These are phyloP conservation scores for Aquilaria sinensis DNA, from an alignment of 345 rosid species.

Conservation along the genomic window DNA sequence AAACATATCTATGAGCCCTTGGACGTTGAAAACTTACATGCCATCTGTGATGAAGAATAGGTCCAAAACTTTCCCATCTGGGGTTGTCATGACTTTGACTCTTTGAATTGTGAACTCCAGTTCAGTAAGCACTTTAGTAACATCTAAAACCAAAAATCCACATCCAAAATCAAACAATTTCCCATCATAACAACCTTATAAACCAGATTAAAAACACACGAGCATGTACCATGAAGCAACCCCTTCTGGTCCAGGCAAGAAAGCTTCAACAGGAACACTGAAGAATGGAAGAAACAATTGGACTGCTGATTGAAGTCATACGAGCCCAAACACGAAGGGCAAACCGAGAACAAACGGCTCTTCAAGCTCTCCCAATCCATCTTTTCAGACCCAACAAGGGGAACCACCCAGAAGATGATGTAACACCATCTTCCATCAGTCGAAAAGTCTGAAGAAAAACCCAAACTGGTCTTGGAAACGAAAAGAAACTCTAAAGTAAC, in stretches of 20 bases:
- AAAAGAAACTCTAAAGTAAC: background rate
- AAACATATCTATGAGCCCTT: too few relatives aligned
- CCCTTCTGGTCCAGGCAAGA: constrained; percentile 51
- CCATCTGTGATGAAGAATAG: constrained; percentile 66
- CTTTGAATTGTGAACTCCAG: constrained; percentile 65
- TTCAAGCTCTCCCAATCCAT: constrained; percentile 62
- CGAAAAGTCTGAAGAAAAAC: constrained; percentile 46
- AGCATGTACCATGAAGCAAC: constrained; percentile 46
- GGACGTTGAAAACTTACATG: constrained; percentile 26
- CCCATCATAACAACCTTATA: background rate
- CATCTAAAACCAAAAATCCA: constrained; percentile 31
- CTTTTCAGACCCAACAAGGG: constrained; percentile 20
- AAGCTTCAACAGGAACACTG: constrained; percentile 55
- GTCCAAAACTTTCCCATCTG: constrained; percentile 64
- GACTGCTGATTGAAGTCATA: constrained; percentile 32
- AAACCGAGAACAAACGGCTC: constrained; percentile 43
- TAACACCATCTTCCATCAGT: constrained; percentile 86
- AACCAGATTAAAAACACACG: too few relatives aligned
- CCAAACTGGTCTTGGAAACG: background rate
- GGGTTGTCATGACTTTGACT: constrained; percentile 71
- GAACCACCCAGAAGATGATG: constrained; percentile 61
- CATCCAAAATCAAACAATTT: background rate
- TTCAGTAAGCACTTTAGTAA: constrained; percentile 47
- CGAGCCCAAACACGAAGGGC: constrained; percentile 46
- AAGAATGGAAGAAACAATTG: constrained; percentile 27